Evolutionary conservation across 257 asterid species (phyloP).

Genomic region (Eucommia ulmoides): DNA sequence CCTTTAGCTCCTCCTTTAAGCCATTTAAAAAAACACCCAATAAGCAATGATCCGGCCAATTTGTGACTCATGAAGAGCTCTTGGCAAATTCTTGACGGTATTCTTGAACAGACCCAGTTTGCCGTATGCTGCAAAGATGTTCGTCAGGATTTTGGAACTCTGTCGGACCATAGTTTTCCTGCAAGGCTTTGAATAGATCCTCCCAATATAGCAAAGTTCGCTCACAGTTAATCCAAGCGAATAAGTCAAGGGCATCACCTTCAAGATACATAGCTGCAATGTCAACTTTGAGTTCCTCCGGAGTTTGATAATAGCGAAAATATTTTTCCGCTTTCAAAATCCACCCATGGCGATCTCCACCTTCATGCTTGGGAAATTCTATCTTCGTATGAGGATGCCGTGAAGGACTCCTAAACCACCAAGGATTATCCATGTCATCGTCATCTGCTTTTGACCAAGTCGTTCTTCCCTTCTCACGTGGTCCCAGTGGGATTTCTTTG

Average conservation of each 20-base stretch:
- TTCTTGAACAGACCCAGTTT: neutral
- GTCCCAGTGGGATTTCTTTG: too few relatives aligned
- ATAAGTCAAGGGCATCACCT: neutral
- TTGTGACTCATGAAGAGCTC: neutral
- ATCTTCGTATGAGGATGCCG: neutral
- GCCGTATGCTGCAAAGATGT: neutral
- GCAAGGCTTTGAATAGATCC: conserved; percentile 1
- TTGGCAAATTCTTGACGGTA: neutral
- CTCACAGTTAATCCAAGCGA: conserved; percentile 5
- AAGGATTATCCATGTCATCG: neutral
- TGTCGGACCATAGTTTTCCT: neutral
- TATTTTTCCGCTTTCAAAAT: conserved; percentile 4
- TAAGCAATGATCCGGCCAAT: neutral
- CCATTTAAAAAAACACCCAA: neutral
- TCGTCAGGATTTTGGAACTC: neutral
- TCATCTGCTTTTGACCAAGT: neutral
- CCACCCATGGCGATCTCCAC: conserved; percentile 3
- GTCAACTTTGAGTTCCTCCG: neutral
- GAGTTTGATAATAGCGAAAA: conserved; percentile 3
- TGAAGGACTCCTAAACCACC: neutral
- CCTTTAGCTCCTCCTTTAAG: neutral
- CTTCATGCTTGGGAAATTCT: neutral
- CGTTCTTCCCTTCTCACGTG: neutral
- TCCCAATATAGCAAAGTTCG: neutral
- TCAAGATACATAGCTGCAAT: neutral